Evolutionary conservation across 2,329 filamentous ascomycete genomes (phyloP).

Genomic region (Microdochium nivale): DNA sequence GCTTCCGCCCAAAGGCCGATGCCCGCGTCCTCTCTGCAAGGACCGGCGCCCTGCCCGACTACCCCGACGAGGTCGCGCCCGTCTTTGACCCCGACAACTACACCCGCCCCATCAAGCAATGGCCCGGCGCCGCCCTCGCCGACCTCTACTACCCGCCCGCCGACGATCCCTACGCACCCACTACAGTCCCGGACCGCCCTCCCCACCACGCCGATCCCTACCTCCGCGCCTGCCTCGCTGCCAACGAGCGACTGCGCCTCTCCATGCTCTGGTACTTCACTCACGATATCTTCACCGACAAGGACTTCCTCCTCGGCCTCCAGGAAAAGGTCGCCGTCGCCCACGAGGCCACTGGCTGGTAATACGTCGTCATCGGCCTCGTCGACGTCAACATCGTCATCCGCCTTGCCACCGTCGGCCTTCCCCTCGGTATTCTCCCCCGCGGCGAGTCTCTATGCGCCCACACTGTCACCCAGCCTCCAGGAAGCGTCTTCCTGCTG

Average conservation of each 20-base stretch:
- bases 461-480: slow-evolving; percentile 21
- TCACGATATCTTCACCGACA: slow-evolving; percentile 25
- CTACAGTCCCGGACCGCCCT: neutral
- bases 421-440: slow-evolving; percentile 30
- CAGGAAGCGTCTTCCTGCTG: slow-evolving; percentile 28
- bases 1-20: slow-evolving; percentile 17
- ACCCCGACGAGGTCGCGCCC: neutral
- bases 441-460: slow-evolving; percentile 28
- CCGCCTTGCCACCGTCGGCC: slow-evolving; percentile 29
- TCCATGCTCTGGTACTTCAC: slow-evolving; percentile 36
- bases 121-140: slow-evolving; percentile 1
- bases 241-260: slow-evolving; percentile 19
- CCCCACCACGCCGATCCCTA: slow-evolving; percentile 8
- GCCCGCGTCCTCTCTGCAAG: slow-evolving; percentile 13
- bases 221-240: slow-evolving; percentile 13
- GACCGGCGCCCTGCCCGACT: neutral
- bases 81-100: slow-evolving; percentile 2
- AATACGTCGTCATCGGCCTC: slow-evolving; percentile 34
- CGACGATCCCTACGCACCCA: slow-evolving; percentile 1
- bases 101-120: neutral
- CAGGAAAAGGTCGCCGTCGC: slow-evolving; percentile 32
- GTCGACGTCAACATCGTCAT: slow-evolving; percentile 32
- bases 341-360: slow-evolving; percentile 32
- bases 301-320: slow-evolving; percentile 28
- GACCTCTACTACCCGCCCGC: neutral